Evolutionary conservation across 306 rosid genomes (phyloP).

Genomic region (Malus fusca): DNA sequence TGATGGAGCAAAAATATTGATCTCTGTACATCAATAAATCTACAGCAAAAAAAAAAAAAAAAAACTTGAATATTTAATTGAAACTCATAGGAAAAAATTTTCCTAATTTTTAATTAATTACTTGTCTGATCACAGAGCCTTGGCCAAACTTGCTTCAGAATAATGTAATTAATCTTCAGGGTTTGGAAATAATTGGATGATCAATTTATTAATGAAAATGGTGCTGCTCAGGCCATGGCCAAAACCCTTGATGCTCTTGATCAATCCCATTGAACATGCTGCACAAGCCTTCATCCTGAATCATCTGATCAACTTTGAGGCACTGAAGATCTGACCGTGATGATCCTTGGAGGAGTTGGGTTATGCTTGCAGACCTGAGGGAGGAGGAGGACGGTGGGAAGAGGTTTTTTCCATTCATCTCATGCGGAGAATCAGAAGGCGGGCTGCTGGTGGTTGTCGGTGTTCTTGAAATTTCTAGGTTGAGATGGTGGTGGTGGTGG

Average conservation of each 20-base stretch:
- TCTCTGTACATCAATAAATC: constrained; percentile 45
- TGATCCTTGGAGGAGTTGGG: constrained; percentile 72
- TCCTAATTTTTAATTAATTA: not conserved
- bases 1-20: constrained; percentile 33
- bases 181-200: not conserved
- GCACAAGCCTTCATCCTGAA: constrained; percentile 59
- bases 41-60: constrained; percentile 19
- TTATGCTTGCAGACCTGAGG: constrained; percentile 46
- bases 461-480: constrained; percentile 65
- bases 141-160: not conserved
- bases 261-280: constrained; percentile 64
- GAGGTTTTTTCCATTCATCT: constrained; percentile 31
- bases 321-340: constrained; percentile 52
- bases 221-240: constrained; percentile 84
- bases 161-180: not conserved
- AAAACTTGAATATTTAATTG: constrained; percentile 11
- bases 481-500: constrained; percentile 17
- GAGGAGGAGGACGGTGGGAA: constrained; percentile 26
- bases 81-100: not conserved
- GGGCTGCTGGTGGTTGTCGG: constrained; percentile 41
- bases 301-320: constrained; percentile 21
- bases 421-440: constrained; percentile 29
- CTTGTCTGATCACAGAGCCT: not conserved
- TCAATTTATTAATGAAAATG: constrained; percentile 41
- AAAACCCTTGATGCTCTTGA: constrained; percentile 57